phyloP scores from a whole-genome alignment of 306 rosid genomes.

The Cajanus cajan region DNA sequence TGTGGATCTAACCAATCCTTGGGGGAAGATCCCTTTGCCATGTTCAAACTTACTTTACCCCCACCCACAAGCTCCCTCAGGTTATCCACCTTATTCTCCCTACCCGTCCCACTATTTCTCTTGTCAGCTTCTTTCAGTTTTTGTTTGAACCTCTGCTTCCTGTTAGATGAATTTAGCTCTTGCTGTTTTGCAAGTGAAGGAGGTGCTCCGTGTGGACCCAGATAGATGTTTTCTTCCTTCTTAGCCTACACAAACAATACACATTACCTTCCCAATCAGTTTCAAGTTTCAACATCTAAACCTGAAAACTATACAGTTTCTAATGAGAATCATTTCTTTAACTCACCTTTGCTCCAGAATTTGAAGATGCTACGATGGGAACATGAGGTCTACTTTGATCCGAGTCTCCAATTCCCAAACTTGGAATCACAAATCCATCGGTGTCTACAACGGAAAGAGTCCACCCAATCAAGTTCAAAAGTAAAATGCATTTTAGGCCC shows the following conservation, averaged over 20 bases:
- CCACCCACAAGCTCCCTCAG: slow-evolving; percentile 90
- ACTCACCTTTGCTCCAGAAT: slow-evolving; percentile 67
- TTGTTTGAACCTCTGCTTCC: slow-evolving; percentile 81
- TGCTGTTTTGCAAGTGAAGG: slow-evolving; percentile 83
- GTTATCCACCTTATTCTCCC: slow-evolving; percentile 89
- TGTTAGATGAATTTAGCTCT: slow-evolving; percentile 52
- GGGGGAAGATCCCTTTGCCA: slow-evolving; percentile 55
- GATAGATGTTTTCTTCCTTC: slow-evolving; percentile 75
- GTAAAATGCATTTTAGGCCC: not conserved
- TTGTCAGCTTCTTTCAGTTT: slow-evolving; percentile 90
- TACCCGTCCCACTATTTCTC: slow-evolving; percentile 55
- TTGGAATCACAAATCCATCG: slow-evolving; percentile 95
- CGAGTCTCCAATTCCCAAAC: slow-evolving; percentile 70
- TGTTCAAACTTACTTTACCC: slow-evolving; percentile 43
- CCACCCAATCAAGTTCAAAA: slow-evolving; percentile 3
- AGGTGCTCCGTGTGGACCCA: slow-evolving; percentile 94
- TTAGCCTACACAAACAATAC: slow-evolving; percentile 47
- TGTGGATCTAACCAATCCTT: slow-evolving; percentile 97
- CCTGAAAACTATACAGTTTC: not conserved
- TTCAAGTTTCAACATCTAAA: slow-evolving; percentile 13
- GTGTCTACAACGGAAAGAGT: slow-evolving; percentile 57
- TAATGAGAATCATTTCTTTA: not conserved
- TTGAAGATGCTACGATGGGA: slow-evolving; percentile 53
- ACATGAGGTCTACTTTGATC: slow-evolving; percentile 44
- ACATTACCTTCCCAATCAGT: not conserved